Percentiles rank a stretch among this genome's conserved stretches.
phyloP scores from a whole-genome alignment of 2,329 filamentous ascomycete genomes.

The Fusarium citri region DNA sequence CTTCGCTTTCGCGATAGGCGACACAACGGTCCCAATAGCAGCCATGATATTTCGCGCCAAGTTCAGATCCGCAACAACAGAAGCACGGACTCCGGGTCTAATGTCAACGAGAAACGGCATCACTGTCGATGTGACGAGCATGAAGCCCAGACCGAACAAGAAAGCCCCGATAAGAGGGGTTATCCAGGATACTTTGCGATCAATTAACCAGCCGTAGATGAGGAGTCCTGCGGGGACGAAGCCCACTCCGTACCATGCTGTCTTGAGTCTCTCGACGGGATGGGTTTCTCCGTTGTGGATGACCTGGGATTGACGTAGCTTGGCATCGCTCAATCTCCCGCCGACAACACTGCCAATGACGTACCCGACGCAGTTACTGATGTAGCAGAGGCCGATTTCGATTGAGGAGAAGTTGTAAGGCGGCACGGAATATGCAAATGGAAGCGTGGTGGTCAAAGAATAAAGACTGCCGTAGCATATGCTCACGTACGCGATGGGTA shows the following conservation, averaged over 20 bases:
- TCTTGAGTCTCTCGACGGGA: not conserved
- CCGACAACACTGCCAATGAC: constrained; percentile 1
- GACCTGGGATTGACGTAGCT: not conserved
- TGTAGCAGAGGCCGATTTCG: constrained; percentile 3
- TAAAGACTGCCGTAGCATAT: constrained; percentile 4
- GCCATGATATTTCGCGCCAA: not conserved
- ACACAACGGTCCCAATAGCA: not conserved
- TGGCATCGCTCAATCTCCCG: not conserved
- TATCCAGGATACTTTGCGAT: not conserved
- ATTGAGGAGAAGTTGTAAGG: constrained; percentile 6
- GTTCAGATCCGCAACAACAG: constrained; percentile 8
- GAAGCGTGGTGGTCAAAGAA: constrained; percentile 1
- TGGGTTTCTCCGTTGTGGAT: not conserved
- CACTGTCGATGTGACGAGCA: not conserved
- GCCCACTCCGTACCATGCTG: not conserved
- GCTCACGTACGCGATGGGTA: constrained; percentile 2
- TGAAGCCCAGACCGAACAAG: not conserved
- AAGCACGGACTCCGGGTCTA: not conserved
- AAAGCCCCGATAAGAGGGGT: constrained; percentile 1
- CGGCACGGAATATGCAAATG: not conserved
- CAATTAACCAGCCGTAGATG: not conserved
- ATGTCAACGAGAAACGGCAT: constrained; percentile 13
- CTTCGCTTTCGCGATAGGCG: not conserved
- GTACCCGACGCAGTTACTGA: constrained; percentile 6
- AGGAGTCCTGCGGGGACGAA: not conserved